These are phyloP conservation scores for Cladorrhinum samala DNA, from an alignment of 495 filamentous ascomycete species.

Conservation along the genomic window DNA sequence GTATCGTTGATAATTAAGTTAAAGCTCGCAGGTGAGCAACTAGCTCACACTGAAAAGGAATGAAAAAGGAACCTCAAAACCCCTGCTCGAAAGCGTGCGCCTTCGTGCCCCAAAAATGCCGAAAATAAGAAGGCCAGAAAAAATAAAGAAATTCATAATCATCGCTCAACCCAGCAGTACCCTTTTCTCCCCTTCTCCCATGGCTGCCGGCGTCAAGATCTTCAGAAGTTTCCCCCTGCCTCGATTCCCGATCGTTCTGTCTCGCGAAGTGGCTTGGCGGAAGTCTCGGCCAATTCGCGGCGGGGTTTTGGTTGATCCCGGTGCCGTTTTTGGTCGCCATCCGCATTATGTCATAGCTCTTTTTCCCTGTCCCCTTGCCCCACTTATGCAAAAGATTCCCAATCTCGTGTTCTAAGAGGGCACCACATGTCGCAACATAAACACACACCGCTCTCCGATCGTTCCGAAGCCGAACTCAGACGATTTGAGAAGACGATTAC, in stretches of 20 bases:
- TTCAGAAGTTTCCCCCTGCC: neutral
- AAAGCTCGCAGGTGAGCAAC: neutral
- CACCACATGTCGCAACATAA: neutral
- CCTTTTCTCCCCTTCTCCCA: neutral
- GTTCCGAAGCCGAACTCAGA: neutral
- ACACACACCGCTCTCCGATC: neutral
- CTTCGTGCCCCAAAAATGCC: neutral
- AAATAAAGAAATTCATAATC: neutral
- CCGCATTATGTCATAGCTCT: neutral
- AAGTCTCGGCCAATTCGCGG: neutral
- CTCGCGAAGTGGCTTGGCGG: neutral
- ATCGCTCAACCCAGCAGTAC: neutral
- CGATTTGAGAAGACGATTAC: neutral
- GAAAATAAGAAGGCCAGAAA: neutral
- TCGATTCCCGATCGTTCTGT: neutral
- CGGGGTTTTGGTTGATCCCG: neutral
- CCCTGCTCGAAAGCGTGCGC: neutral
- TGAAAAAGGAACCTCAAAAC: neutral
- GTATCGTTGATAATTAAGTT: slow-evolving; percentile 9
- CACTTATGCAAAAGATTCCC: too few species aligned
- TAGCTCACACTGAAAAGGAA: neutral
- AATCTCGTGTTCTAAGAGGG: neutral
- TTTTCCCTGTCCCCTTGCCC: neutral
- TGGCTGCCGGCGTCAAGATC: neutral
- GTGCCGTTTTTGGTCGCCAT: neutral